Conservation (phyloP, 192 early-diverging fungal genomes). For the Coemansia sp. region DNA sequence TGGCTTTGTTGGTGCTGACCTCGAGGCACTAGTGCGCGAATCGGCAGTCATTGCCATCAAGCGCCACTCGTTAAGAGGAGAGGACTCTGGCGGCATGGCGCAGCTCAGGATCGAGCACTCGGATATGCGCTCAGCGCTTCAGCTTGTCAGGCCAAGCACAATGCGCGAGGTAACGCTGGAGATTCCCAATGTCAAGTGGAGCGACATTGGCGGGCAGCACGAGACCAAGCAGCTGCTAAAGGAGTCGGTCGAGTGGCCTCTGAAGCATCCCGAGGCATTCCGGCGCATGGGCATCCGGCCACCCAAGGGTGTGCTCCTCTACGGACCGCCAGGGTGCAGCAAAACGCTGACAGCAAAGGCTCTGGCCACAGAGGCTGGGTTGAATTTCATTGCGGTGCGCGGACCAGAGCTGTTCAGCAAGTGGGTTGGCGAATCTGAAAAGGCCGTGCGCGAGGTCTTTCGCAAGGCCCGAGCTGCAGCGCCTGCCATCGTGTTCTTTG, state of each 20-base stretch:
- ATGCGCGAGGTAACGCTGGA: constrained; percentile 71
- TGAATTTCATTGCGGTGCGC: constrained; percentile 98
- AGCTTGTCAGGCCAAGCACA: constrained; percentile 33
- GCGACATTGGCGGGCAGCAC: constrained; percentile 90
- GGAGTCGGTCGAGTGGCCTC: constrained; percentile 98
- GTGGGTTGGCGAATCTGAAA: constrained; percentile 99
- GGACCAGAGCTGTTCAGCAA: constrained; percentile 99
- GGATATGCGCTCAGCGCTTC: constrained; percentile 11
- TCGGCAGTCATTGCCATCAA: constrained; percentile 81
- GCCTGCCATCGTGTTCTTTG: constrained; percentile 97
- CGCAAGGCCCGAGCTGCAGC: constrained; percentile 89
- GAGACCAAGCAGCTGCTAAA: constrained; percentile 87
- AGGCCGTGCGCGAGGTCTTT: constrained; percentile 93
- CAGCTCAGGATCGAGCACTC: constrained; percentile 4
- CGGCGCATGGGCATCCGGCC: constrained; percentile 84
- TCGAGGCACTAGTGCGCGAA: constrained; percentile 82
- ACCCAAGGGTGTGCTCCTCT: constrained; percentile 95
- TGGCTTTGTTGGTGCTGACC: constrained; percentile 97
- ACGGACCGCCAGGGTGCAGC: constrained; percentile 97
- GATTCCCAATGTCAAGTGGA: constrained; percentile 91
- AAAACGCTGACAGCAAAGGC: constrained; percentile 99
- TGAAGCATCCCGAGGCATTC: constrained; percentile 93
- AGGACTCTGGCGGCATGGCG: background rate
- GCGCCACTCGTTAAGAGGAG: constrained; percentile 12
- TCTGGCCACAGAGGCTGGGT: constrained; percentile 89